Evolutionary conservation across 164 flowering plant species (phyloP).

Genomic region (Nymphaea thermarum): DNA sequence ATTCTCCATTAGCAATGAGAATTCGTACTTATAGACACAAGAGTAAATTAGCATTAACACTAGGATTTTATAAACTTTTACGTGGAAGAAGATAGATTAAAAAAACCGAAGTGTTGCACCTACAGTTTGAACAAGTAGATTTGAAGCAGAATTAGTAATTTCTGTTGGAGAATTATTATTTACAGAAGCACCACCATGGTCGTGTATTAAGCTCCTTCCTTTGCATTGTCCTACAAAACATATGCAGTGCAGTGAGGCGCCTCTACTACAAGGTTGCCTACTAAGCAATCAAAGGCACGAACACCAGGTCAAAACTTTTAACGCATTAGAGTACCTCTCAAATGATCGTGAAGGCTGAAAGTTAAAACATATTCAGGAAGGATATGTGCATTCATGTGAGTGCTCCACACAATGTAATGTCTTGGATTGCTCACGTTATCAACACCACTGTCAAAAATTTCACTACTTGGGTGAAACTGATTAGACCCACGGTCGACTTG

Average conservation of each 20-base stretch:
- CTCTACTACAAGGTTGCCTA: background rate
- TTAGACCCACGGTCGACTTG: conserved; percentile 31
- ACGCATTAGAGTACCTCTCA: conserved; percentile 16
- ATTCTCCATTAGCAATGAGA: background rate
- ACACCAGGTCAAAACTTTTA: background rate
- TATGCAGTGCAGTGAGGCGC: background rate
- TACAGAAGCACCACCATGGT: background rate
- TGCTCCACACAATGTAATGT: conserved; percentile 43
- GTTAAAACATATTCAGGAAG: conserved; percentile 52
- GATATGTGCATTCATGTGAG: conserved; percentile 38
- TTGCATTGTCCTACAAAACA: background rate
- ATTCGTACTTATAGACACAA: background rate
- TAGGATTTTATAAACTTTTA: no score
- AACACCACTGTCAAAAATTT: conserved; percentile 37
- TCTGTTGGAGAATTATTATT: background rate
- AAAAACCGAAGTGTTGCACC: background rate
- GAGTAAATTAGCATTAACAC: background rate
- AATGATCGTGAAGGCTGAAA: conserved; percentile 17
- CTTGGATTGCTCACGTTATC: conserved; percentile 40
- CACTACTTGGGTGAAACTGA: conserved; percentile 31
- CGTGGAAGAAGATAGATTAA: background rate
- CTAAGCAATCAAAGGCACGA: background rate
- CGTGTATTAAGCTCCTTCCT: background rate
- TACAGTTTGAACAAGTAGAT: background rate
- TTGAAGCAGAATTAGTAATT: background rate